Conservation (phyloP, 2,329 filamentous ascomycete genomes). For the Xylariaceae sp. region DNA sequence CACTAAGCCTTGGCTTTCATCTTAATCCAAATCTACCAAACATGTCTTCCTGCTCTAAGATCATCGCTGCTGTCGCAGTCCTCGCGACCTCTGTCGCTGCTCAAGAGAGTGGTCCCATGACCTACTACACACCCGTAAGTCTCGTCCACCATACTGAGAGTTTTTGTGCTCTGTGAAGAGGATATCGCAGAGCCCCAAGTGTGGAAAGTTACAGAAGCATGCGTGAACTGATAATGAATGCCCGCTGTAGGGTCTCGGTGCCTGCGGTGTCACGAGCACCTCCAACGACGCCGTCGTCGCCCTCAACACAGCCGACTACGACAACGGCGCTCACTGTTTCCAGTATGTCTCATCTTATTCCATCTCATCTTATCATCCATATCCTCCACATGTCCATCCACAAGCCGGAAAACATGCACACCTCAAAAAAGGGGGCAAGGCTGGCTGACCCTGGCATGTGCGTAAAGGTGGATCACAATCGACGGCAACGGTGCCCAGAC, state of each 20-base stretch:
- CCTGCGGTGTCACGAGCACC: slow-evolving; percentile 11
- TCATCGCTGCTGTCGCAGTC: slow-evolving; percentile 12
- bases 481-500: slow-evolving; percentile 12
- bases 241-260: slow-evolving; percentile 14
- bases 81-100: slow-evolving; percentile 10
- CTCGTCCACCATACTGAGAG: neutral
- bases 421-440: too few relatives aligned
- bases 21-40: neutral
- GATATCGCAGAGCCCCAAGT: too few relatives aligned
- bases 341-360: neutral
- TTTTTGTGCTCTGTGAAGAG: neutral
- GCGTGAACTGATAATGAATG: too few relatives aligned
- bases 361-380: too few relatives aligned
- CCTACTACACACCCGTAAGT: slow-evolving; percentile 15
- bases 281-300: slow-evolving; percentile 12
- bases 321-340: slow-evolving; percentile 16
- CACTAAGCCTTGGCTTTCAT: neutral
- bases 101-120: slow-evolving; percentile 10
- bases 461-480: slow-evolving; percentile 14
- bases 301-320: slow-evolving; percentile 14
- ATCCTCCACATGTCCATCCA: too few relatives aligned
- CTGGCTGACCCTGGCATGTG: neutral
- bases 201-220: too few relatives aligned
- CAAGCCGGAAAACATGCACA: too few relatives aligned
- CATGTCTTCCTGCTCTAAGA: slow-evolving; percentile 10